phyloP scores from a whole-genome alignment of 139 green algal species.

The Coccomyxa sp. region DNA sequence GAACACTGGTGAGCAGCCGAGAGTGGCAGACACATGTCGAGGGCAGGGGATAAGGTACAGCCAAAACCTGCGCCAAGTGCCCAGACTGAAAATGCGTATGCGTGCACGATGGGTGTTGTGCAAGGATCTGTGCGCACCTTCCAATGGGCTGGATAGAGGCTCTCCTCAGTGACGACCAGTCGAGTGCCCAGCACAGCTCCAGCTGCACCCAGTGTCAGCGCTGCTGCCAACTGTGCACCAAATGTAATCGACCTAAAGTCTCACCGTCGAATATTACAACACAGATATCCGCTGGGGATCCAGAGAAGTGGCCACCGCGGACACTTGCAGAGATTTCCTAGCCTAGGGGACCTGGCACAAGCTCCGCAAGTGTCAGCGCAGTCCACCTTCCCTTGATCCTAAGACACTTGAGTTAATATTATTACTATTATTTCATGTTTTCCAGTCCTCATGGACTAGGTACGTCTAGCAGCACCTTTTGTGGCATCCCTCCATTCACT shows the following conservation, averaged over 20 bases:
- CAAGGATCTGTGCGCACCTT: background rate
- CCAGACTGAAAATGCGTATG: no score
- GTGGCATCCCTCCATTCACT: background rate
- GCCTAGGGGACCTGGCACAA: background rate
- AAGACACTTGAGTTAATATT: background rate
- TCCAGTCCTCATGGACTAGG: background rate
- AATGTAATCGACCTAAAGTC: background rate
- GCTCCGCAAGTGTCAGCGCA: background rate
- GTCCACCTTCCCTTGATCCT: background rate
- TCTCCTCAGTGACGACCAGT: background rate
- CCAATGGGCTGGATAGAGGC: background rate
- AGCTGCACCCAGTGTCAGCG: background rate
- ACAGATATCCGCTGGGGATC: background rate
- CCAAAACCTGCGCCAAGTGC: no score
- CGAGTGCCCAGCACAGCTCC: constrained; percentile 3
- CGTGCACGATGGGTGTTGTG: no score
- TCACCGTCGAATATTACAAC: background rate
- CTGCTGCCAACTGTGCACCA: background rate
- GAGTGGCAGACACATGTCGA: no score
- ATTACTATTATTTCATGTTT: background rate
- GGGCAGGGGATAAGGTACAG: no score
- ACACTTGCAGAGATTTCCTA: no score
- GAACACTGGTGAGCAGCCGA: no score
- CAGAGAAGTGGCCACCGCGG: no score
- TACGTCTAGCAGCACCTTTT: background rate